A percentile compares a stretch with the other conserved stretches of the same genome.
These are phyloP conservation scores for Xanthoconium purpureum DNA, from an alignment of 768 basidiomycete species.

Conservation along the genomic window DNA sequence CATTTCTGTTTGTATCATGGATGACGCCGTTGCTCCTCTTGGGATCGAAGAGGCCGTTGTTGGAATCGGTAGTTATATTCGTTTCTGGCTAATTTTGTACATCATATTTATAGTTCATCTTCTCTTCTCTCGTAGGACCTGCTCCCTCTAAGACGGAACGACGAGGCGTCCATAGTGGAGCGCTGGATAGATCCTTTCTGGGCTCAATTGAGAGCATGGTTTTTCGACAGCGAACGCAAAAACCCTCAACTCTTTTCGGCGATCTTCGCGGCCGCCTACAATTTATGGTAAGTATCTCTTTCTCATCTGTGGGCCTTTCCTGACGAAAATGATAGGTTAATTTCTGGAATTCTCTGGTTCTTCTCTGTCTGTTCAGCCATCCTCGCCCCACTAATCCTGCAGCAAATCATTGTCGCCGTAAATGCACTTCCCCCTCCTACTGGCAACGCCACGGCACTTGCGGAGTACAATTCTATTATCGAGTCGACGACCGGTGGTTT, in stretches of 20 bases:
- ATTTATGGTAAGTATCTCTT: conserved; percentile 13
- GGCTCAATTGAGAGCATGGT: conserved; percentile 19
- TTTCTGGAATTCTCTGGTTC: conserved; percentile 30
- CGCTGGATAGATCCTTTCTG: conserved; percentile 26
- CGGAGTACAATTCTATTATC: conserved; percentile 19
- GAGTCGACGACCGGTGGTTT: conserved; percentile 27
- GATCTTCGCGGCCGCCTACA: conserved; percentile 16
- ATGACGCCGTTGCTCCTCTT: conserved; percentile 26
- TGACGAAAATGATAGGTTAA: conserved; percentile 14
- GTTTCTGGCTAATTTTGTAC: conserved; percentile 22
- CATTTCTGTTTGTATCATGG: conserved; percentile 26
- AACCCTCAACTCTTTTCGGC: conserved; percentile 16
- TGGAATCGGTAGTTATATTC: conserved; percentile 32
- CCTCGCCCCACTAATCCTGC: conserved; percentile 25
- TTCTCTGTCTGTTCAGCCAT: conserved; percentile 21
- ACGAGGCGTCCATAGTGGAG: conserved; percentile 24
- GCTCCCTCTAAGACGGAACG: conserved; percentile 24
- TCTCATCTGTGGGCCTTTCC: neutral
- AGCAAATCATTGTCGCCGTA: conserved; percentile 27
- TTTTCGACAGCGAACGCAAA: conserved; percentile 13
- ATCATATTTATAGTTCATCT: conserved; percentile 15
- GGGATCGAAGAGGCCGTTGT: conserved; percentile 27
- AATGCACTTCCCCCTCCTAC: conserved; percentile 19
- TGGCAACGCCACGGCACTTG: conserved; percentile 20
- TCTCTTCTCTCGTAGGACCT: conserved; percentile 19